A percentile compares a stretch with the other conserved stretches of the same genome.
These are phyloP conservation scores for Hyparrhenia diplandra DNA, from an alignment of 176 grass and related monocot species.

Conservation along the genomic window DNA sequence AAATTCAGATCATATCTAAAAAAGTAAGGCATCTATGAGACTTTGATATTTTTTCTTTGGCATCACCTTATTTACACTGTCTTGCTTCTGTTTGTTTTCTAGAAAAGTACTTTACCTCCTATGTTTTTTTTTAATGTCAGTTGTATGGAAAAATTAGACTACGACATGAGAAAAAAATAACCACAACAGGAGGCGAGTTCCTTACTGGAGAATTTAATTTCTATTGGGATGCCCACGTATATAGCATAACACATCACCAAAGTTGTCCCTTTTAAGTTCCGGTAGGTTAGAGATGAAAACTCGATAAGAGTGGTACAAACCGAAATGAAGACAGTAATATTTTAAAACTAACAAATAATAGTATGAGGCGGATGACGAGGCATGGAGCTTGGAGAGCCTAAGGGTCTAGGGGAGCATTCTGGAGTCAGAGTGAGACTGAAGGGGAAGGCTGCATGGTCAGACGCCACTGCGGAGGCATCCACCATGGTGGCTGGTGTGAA, in stretches of 20 bases:
- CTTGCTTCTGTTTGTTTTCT: background rate
- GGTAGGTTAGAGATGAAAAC: background rate
- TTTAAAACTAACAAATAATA: background rate
- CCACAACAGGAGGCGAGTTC: background rate
- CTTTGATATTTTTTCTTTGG: background rate
- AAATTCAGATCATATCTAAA: constrained; percentile 43
- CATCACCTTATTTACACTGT: background rate
- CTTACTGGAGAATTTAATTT: background rate
- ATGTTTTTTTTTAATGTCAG: background rate
- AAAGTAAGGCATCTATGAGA: constrained; percentile 41
- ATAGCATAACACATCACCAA: background rate
- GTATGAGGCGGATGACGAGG: background rate
- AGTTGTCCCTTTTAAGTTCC: background rate
- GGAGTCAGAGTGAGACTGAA: background rate
- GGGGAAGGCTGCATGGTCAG: background rate
- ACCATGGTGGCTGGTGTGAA: background rate
- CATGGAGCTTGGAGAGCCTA: background rate
- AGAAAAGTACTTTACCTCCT: background rate
- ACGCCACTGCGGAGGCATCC: background rate
- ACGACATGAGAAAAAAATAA: background rate
- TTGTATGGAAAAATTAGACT: background rate
- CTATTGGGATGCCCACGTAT: background rate
- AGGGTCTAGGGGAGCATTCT: background rate
- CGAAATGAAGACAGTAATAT: background rate
- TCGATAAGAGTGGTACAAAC: background rate